Evolutionary conservation across 768 basidiomycete species (phyloP).

Genomic region (Trametes villosa): DNA sequence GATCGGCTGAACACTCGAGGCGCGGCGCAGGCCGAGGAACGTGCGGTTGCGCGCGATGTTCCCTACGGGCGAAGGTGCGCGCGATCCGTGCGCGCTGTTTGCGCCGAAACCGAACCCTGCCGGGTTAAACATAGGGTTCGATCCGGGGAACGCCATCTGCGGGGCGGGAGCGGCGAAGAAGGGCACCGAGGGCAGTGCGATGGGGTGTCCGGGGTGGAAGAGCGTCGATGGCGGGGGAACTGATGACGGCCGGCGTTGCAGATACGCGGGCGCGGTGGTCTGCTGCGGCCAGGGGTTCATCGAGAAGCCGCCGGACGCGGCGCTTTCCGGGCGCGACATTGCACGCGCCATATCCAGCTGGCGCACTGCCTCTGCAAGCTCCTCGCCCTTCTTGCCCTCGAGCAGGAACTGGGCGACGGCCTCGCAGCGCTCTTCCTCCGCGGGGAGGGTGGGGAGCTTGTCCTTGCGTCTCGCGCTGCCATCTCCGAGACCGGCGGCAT

Average conservation of each 20-base stretch:
- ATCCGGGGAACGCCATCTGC: slow-evolving; percentile 9
- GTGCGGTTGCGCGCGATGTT: slow-evolving; percentile 49
- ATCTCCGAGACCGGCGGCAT: neutral
- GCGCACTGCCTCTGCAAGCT: slow-evolving; percentile 65
- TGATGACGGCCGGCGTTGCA: slow-evolving; percentile 61
- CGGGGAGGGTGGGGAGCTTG: slow-evolving; percentile 26
- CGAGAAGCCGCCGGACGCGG: slow-evolving; percentile 29
- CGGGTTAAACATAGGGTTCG: slow-evolving; percentile 2
- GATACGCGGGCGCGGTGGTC: slow-evolving; percentile 30
- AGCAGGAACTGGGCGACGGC: slow-evolving; percentile 66
- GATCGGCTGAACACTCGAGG: slow-evolving; percentile 52
- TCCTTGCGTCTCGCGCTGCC: slow-evolving; percentile 38
- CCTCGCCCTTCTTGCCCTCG: slow-evolving; percentile 71
- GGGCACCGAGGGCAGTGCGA: slow-evolving; percentile 48
- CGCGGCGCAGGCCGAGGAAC: slow-evolving; percentile 50
- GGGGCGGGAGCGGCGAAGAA: slow-evolving; percentile 38
- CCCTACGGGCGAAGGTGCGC: slow-evolving; percentile 48
- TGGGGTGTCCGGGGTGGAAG: slow-evolving; percentile 36
- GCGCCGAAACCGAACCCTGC: neutral
- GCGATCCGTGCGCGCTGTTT: slow-evolving; percentile 35
- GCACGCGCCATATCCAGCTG: slow-evolving; percentile 46
- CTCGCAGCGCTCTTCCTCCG: slow-evolving; percentile 44
- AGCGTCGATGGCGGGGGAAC: slow-evolving; percentile 58
- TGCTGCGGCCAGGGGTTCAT: slow-evolving; percentile 9
- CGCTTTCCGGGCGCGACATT: slow-evolving; percentile 19